Evolutionary conservation across 768 basidiomycete genomes (phyloP).

Genomic region (Tylopilus sp.): DNA sequence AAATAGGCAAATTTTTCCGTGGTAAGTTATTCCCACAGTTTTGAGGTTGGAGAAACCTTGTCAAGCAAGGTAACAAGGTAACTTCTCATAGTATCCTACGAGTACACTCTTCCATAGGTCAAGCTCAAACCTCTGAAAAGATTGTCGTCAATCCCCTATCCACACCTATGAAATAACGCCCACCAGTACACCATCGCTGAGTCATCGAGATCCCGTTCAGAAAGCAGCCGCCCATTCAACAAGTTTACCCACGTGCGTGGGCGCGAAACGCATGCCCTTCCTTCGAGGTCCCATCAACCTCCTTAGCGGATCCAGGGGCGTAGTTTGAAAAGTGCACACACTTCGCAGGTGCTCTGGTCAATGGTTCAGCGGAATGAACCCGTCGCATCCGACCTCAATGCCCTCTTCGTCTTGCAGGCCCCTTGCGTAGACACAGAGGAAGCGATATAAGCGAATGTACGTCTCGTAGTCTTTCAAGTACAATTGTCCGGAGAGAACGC

Average conservation of each 20-base stretch:
- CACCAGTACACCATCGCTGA: slow-evolving; percentile 3
- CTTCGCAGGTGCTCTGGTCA: slow-evolving; percentile 4
- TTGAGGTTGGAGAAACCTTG: too few relatives aligned
- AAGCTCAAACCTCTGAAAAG: too few relatives aligned
- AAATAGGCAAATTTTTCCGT: too few relatives aligned
- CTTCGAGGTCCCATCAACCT: slow-evolving; percentile 29
- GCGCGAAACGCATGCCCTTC: slow-evolving; percentile 38
- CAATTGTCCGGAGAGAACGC: not conserved
- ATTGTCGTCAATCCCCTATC: not conserved
- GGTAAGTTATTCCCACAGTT: too few relatives aligned
- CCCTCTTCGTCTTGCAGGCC: slow-evolving; percentile 8
- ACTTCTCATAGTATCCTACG: too few relatives aligned
- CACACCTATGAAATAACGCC: too few relatives aligned
- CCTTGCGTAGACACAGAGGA: not conserved
- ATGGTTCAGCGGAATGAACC: slow-evolving; percentile 21
- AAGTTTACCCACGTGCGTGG: slow-evolving; percentile 43
- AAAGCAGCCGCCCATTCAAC: slow-evolving; percentile 28
- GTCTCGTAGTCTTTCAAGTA: slow-evolving; percentile 1
- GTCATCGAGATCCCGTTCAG: slow-evolving; percentile 3
- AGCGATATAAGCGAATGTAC: not conserved
- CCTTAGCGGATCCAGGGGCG: slow-evolving; percentile 32
- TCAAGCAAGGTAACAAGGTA: too few relatives aligned
- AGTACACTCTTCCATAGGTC: too few relatives aligned
- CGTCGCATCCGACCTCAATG: slow-evolving; percentile 11
- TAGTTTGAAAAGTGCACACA: slow-evolving; percentile 29